Percentiles rank a stretch among this genome's conserved stretches.
Conservation (phyloP, 768 basidiomycete genomes). For the Naematelia encephala region DNA sequence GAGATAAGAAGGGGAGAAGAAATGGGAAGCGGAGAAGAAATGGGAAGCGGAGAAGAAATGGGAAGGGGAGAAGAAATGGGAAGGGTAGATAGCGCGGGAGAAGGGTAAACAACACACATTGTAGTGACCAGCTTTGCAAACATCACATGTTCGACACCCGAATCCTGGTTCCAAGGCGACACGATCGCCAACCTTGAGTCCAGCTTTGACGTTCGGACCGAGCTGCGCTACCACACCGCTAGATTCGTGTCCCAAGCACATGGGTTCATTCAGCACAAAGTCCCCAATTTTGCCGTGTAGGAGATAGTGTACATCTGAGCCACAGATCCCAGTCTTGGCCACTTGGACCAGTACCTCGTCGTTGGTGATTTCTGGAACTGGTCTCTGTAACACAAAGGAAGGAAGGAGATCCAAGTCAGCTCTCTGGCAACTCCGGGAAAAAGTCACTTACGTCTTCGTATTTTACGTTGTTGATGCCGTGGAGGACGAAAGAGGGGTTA, state of each 20-base stretch:
- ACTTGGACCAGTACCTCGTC: slow-evolving; percentile 81
- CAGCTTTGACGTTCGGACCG: slow-evolving; percentile 8
- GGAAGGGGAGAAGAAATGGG: not conserved
- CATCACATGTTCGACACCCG: slow-evolving; percentile 72
- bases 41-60: not conserved
- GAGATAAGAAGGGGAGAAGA: not conserved
- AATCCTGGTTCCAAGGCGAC: slow-evolving; percentile 92
- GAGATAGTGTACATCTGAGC: slow-evolving; percentile 33
- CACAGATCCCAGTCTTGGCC: slow-evolving; percentile 66
- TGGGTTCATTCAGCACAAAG: slow-evolving; percentile 20
- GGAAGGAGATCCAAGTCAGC: not conserved
- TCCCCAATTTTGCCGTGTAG: slow-evolving; percentile 19
- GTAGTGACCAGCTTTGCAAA: slow-evolving; percentile 77
- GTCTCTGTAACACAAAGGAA: slow-evolving; percentile 20
- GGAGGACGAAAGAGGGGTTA: slow-evolving; percentile 47
- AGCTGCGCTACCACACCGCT: slow-evolving; percentile 12
- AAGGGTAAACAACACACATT: slow-evolving; percentile 56
- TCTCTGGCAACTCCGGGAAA: not conserved
- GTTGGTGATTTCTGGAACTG: slow-evolving; percentile 50
- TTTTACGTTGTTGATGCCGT: slow-evolving; percentile 46
- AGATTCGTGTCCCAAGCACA: slow-evolving; percentile 24
- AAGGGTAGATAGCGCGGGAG: not conserved
- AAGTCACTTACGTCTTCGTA: slow-evolving; percentile 39
- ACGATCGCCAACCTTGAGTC: slow-evolving; percentile 71
- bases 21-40: not conserved